These are phyloP conservation scores for Nakazawaea wyomingensis DNA, from an alignment of 805 yeast genomes.

Conservation along the genomic window DNA sequence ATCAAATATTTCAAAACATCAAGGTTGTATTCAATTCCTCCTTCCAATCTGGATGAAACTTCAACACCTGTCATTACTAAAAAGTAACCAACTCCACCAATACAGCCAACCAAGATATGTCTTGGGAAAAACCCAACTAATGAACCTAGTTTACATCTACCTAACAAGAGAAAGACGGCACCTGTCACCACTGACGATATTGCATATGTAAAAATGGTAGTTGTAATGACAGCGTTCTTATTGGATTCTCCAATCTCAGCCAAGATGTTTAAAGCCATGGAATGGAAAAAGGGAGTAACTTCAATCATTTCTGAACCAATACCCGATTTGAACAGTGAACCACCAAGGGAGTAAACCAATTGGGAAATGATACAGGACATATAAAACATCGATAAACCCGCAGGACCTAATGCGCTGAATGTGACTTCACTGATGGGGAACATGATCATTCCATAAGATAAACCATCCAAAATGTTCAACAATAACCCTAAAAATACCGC, in stretches of 20 bases:
- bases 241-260: slow-evolving; percentile 43
- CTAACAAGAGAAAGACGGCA: slow-evolving; percentile 66
- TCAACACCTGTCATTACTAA: slow-evolving; percentile 86
- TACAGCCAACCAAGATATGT: slow-evolving; percentile 93
- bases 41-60: slow-evolving; percentile 78
- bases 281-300: slow-evolving; percentile 96
- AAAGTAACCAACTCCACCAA: slow-evolving; percentile 98
- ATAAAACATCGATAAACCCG: slow-evolving; percentile 92
- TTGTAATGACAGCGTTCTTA: slow-evolving; percentile 59
- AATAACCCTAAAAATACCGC: slow-evolving; percentile 82
- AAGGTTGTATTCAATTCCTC: slow-evolving; percentile 60
- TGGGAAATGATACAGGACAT: slow-evolving; percentile 89
- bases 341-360: slow-evolving; percentile 82
- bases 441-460: slow-evolving; percentile 96
- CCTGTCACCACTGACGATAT: slow-evolving; percentile 85
- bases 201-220: slow-evolving; percentile 84
- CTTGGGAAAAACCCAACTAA: slow-evolving; percentile 94
- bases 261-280: slow-evolving; percentile 79
- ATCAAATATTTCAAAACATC: slow-evolving; percentile 47
- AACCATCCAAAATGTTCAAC: slow-evolving; percentile 84
- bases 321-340: slow-evolving; percentile 85
- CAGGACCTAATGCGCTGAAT: slow-evolving; percentile 75
- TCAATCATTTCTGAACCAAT: slow-evolving; percentile 98
- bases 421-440: slow-evolving; percentile 83
- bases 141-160: slow-evolving; percentile 75